Evolutionary conservation across 2,329 filamentous ascomycete species (phyloP).

Genomic region (Aspergillus tubingensis): DNA sequence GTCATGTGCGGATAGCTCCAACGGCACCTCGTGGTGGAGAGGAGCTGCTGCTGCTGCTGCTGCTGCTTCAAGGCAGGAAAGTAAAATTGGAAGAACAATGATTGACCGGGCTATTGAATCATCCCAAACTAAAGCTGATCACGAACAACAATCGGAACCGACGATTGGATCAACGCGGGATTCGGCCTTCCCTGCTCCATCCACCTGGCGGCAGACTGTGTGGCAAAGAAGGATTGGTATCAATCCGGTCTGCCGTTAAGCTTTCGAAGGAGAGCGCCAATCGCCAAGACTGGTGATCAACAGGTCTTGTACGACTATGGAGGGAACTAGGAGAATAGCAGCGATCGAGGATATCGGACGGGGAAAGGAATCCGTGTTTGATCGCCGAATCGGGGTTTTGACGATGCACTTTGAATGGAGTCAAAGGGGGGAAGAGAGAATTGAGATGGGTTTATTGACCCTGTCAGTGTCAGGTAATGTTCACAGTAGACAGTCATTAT

Average conservation of each 20-base stretch:
- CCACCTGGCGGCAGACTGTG: neutral
- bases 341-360: neutral
- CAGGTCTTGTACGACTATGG: neutral
- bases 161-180: neutral
- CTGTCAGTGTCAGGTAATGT: neutral
- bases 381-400: neutral
- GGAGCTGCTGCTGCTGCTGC: neutral
- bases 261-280: neutral
- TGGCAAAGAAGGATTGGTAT: slow-evolving; percentile 2
- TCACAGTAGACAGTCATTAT: neutral
- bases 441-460: neutral
- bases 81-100: neutral
- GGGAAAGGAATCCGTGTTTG: neutral
- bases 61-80: neutral
- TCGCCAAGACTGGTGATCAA: neutral
- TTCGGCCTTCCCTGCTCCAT: neutral
- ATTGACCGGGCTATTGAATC: neutral
- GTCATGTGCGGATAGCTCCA: neutral
- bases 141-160: too few species aligned
- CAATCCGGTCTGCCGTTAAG: neutral
- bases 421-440: neutral
- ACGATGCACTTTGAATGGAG: neutral
- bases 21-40: neutral
- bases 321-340: neutral
- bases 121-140: neutral